Base-by-base conservation (phyloP, 75 land plant species). In the Selaginella moellendorffii region DNA sequence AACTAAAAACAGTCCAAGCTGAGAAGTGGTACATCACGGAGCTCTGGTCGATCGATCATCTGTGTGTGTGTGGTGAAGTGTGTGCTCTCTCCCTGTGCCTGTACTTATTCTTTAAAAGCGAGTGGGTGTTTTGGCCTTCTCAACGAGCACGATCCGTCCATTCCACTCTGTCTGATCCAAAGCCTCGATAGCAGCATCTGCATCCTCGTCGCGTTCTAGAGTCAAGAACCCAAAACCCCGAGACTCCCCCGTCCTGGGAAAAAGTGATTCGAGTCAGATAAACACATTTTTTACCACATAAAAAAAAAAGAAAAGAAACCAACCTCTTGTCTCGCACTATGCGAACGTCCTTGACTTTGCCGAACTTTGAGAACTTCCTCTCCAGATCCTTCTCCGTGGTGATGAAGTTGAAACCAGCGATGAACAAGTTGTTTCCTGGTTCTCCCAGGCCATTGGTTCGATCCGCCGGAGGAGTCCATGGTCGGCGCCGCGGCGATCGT, bases 121-220 rank as follows among this genome's bases (percentile, higher is more conserved):
- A 21, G 66, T 56, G 24, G 73, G 61, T 2, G 82, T 70, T 67
- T 80, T 80, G 31, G 82, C 76, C 54, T 80, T 80, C 74, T 80
- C 82, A 12, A 80, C 81, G 27, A 80, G 69, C 1, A 80, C 71
- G 31, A 80, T 74, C 60, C 81, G 66, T 1, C 78, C 78, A 52
- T 81, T 81, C 83, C 83, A 81, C 31, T 78, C 83, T 9, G 78
- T 75, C 63, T 78, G 74, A 65, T 79, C 82, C 19, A 81, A 72
- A 23, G 81, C 69, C 25, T 73, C 65, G 24, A 79, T 79, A 25
- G 83, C 83, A 53, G 77, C 78, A 75, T 79, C 82, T 23, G 82
- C 83, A 64, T 79, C 83, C 61, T 75, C 78, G 69, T 81, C 82
- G 59, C 64, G 61, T 54, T 78, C 81, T 25, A 80, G 62, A 12